Conservation (phyloP, 2,329 filamentous ascomycete species). For the Aureobasidium leucospermi region DNA sequence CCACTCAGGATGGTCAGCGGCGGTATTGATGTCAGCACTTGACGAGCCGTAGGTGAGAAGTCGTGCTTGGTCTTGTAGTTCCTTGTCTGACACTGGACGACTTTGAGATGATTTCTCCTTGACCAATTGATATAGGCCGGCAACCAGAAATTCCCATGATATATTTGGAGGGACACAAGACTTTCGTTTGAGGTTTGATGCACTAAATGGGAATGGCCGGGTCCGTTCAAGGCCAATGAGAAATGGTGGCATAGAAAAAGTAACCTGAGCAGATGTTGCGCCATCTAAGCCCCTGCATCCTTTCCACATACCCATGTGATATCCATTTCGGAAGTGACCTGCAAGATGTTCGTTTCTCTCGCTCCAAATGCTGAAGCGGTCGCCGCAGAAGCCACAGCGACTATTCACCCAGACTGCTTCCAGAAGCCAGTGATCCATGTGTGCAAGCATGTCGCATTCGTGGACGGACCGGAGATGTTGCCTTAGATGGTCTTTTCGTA, state of each 20-base stretch:
- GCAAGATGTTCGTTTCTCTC: slow-evolving; percentile 47
- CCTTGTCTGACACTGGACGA: neutral
- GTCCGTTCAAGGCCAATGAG: slow-evolving; percentile 42
- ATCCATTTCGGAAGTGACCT: slow-evolving; percentile 47
- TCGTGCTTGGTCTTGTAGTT: neutral
- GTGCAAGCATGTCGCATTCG: slow-evolving; percentile 51
- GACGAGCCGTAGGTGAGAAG: slow-evolving; percentile 34
- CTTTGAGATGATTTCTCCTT: neutral
- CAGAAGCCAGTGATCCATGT: slow-evolving; percentile 59
- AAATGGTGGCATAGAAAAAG: slow-evolving; percentile 46
- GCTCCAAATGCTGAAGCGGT: slow-evolving; percentile 43
- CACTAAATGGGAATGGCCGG: slow-evolving; percentile 40
- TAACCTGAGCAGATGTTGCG: slow-evolving; percentile 40
- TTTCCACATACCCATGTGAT: slow-evolving; percentile 47
- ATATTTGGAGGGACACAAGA: neutral
- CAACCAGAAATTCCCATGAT: neutral
- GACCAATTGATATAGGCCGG: neutral
- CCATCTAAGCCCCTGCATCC: slow-evolving; percentile 47
- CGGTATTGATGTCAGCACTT: slow-evolving; percentile 40
- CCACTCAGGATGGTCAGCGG: slow-evolving; percentile 38
- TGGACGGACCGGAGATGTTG: slow-evolving; percentile 56
- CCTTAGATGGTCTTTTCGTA: slow-evolving; percentile 55
- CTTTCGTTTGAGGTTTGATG: slow-evolving; percentile 16
- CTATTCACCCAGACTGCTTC: slow-evolving; percentile 47
- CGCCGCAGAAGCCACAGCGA: slow-evolving; percentile 48